These are phyloP conservation scores for Aspergillus pseudoterreus DNA, from an alignment of 2,329 filamentous ascomycete species.

Conservation along the genomic window DNA sequence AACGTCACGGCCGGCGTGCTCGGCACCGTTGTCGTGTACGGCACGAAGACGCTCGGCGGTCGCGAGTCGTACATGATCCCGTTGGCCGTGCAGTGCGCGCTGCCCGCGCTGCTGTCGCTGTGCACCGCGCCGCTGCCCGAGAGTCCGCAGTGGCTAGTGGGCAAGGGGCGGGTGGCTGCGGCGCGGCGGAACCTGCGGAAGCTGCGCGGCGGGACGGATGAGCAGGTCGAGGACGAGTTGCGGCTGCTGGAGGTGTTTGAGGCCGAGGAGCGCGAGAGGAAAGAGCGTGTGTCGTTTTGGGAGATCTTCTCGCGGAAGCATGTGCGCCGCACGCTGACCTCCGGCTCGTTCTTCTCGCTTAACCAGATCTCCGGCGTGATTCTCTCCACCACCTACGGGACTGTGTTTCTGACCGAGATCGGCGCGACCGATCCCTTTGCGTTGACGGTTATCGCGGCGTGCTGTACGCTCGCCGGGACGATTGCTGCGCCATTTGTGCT, in stretches of 20 bases:
- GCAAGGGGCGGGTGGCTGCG: conserved; percentile 25
- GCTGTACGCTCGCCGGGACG: conserved; percentile 34
- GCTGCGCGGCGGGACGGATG: conserved; percentile 29
- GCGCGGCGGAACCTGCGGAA: conserved; percentile 28
- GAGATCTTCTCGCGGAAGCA: conserved; percentile 34
- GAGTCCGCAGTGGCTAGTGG: conserved; percentile 32
- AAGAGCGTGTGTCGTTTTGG: conserved; percentile 28
- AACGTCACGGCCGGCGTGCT: conserved; percentile 29
- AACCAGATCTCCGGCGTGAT: conserved; percentile 38
- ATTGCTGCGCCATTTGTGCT: conserved; percentile 33
- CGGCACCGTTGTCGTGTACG: conserved; percentile 32
- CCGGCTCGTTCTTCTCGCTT: conserved; percentile 32
- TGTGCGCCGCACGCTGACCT: conserved; percentile 34
- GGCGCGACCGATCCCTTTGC: conserved; percentile 31
- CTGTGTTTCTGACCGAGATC: conserved; percentile 33
- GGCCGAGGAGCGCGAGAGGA: conserved; percentile 20
- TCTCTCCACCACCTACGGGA: conserved; percentile 36
- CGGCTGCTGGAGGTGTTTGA: conserved; percentile 27
- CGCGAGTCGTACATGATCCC: conserved; percentile 32
- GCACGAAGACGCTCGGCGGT: conserved; percentile 23
- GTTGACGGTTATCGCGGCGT: conserved; percentile 34
- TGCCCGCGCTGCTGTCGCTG: conserved; percentile 28
- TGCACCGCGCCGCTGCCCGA: conserved; percentile 31
- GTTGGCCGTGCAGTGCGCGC: conserved; percentile 31
- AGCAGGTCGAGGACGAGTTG: conserved; percentile 30